Evolutionary conservation across 345 rosid genomes (phyloP).

Genomic region (Corymbia maculata): DNA sequence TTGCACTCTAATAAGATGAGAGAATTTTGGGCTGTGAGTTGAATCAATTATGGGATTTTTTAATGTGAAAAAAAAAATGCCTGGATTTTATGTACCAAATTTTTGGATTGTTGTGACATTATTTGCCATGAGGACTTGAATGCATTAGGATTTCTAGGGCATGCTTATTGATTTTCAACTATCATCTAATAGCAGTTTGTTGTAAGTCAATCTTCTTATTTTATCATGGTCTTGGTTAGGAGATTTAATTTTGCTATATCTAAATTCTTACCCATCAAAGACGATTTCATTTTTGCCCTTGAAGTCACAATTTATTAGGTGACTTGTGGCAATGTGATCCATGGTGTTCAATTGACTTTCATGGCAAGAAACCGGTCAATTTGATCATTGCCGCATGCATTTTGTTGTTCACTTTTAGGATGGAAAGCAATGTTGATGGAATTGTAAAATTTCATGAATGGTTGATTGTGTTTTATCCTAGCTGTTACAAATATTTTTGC

Average conservation of each 20-base stretch:
- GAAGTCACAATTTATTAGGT: not conserved
- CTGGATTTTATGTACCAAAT: not conserved
- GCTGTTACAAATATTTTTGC: too few relatives aligned
- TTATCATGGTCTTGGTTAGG: not conserved
- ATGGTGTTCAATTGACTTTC: not conserved
- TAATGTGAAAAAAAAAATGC: too few relatives aligned
- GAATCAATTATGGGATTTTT: not conserved
- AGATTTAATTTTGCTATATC: not conserved
- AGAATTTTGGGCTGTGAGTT: not conserved
- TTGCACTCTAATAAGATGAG: not conserved
- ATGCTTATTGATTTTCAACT: not conserved
- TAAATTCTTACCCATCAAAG: not conserved
- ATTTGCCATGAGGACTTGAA: not conserved
- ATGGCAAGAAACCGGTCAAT: not conserved
- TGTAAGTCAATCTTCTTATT: not conserved
- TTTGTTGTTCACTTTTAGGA: not conserved
- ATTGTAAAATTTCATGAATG: not conserved
- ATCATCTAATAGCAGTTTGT: not conserved
- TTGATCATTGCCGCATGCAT: not conserved
- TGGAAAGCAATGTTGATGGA: not conserved
- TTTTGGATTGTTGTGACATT: not conserved
- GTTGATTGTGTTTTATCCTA: too few relatives aligned
- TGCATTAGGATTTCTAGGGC: not conserved
- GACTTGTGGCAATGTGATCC: not conserved
- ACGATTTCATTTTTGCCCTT: not conserved